Evolutionary conservation across 345 rosid species (phyloP).

Genomic region (Brassica rapa): DNA sequence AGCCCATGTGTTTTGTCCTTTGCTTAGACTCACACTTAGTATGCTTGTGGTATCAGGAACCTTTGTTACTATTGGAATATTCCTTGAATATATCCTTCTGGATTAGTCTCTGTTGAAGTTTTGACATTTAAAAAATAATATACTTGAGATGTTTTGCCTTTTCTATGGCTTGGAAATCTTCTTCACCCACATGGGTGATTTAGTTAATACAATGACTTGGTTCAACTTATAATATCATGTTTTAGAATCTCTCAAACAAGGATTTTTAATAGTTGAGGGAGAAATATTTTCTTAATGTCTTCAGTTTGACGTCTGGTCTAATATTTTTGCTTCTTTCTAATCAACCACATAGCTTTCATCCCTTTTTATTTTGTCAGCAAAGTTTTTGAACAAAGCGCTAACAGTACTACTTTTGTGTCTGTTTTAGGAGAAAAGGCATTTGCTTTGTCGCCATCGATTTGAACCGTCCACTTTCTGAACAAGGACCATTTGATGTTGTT

Average conservation of each 20-base stretch:
- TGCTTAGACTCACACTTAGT: conserved; percentile 18
- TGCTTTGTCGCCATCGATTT: conserved; percentile 71
- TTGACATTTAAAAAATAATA: neutral
- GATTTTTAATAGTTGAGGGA: neutral
- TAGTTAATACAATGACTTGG: conserved; percentile 17
- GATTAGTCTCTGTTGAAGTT: conserved; percentile 37
- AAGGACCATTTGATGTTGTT: conserved; percentile 92
- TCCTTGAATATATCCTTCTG: conserved; percentile 23
- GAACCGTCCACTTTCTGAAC: conserved; percentile 67
- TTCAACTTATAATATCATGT: conserved; percentile 11
- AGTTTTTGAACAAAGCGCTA: conserved; percentile 17
- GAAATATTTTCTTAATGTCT: too few species aligned
- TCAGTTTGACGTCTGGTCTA: too few species aligned
- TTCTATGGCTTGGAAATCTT: neutral
- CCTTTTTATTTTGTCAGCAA: neutral
- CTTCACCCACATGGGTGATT: conserved; percentile 35
- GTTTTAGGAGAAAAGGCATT: conserved; percentile 79
- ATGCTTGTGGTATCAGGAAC: conserved; percentile 35
- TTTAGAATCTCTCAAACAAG: conserved; percentile 21
- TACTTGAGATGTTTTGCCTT: conserved; percentile 23
- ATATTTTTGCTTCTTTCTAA: conserved; percentile 2
- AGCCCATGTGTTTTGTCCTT: conserved; percentile 31
- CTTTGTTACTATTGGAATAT: conserved; percentile 37
- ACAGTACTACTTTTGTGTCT: conserved; percentile 23
- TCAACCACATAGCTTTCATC: conserved; percentile 11